phyloP scores from a whole-genome alignment of 106 monocot genomes.

The Triglochin maritima region DNA sequence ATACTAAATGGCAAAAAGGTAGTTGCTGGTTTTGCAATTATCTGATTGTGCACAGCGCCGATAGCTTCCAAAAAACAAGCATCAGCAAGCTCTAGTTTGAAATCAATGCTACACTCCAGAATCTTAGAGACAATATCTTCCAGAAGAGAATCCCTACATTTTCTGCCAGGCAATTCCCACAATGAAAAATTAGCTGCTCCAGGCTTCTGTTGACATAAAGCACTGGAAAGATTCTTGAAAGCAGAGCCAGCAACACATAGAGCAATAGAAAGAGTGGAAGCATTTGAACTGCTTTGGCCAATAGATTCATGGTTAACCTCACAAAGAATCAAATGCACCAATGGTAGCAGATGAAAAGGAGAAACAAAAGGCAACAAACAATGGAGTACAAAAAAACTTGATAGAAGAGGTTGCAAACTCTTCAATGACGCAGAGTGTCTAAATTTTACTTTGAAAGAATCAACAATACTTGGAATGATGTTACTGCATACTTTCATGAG shows the following conservation, averaged over 20 bases:
- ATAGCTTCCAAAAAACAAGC: conserved; percentile 48
- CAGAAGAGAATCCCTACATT: conserved; percentile 20
- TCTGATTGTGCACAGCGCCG: conserved; percentile 27
- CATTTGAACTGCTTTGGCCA: conserved; percentile 6
- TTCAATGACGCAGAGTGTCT: conserved; percentile 15
- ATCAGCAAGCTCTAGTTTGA: conserved; percentile 40
- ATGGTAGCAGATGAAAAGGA: conserved; percentile 55
- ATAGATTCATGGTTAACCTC: conserved; percentile 26
- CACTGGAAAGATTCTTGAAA: conserved; percentile 27
- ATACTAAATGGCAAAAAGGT: conserved; percentile 34
- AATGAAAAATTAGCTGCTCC: conserved; percentile 7
- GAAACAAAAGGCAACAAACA: conserved; percentile 39
- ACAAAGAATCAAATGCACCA: conserved; percentile 53
- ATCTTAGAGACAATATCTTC: conserved; percentile 40
- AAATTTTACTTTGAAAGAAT: conserved; percentile 44
- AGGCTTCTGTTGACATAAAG: conserved; percentile 12
- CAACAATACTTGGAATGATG: conserved; percentile 26
- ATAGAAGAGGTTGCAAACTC: conserved; percentile 33
- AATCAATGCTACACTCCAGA: conserved; percentile 34
- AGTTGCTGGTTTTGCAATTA: conserved; percentile 11
- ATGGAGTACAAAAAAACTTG: conserved; percentile 38
- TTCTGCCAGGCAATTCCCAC: conserved; percentile 20
- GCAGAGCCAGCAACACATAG: conserved; percentile 45
- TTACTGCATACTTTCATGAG: conserved; percentile 24
- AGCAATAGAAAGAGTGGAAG: conserved; percentile 30